Conservation (phyloP, 1,284 basidiomycete genomes). For the Marasmius fiardii region DNA sequence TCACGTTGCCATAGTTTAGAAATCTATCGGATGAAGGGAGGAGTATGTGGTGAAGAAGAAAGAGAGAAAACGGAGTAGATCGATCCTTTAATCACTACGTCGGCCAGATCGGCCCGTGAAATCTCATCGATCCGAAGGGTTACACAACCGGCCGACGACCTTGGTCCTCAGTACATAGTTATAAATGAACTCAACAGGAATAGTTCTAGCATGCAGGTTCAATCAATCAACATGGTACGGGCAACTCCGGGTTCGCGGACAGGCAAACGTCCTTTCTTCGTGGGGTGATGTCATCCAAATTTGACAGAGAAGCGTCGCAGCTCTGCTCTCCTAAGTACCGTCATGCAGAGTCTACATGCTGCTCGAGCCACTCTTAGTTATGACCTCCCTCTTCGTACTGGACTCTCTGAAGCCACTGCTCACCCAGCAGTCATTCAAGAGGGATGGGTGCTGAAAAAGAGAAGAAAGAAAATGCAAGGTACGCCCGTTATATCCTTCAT, state of each 20-base stretch:
- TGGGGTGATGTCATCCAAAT: too few relatives aligned
- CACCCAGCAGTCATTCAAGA: conserved; percentile 42
- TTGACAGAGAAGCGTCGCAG: background rate
- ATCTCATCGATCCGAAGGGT: conserved; percentile 1
- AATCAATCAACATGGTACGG: too few relatives aligned
- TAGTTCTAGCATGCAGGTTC: too few relatives aligned
- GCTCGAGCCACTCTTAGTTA: conserved; percentile 17
- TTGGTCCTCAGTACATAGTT: too few relatives aligned
- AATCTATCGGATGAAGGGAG: background rate
- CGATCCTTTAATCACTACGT: conserved; percentile 6
- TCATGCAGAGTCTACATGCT: conserved; percentile 1
- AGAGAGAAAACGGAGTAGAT: conserved; percentile 11
- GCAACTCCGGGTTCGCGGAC: too few relatives aligned
- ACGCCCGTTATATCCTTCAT: too few relatives aligned
- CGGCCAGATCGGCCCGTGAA: background rate
- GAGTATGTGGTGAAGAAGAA: conserved; percentile 6
- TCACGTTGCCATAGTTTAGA: conserved; percentile 41
- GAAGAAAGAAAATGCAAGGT: conserved; percentile 85
- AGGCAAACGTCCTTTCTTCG: too few relatives aligned
- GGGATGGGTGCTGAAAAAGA: conserved; percentile 81
- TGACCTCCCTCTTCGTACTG: conserved; percentile 8
- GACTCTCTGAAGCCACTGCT: conserved; percentile 4
- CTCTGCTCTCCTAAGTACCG: background rate
- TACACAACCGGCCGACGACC: background rate
- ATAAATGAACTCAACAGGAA: too few relatives aligned